These are phyloP conservation scores for Yamagishiella unicocca DNA, from an alignment of 139 green algal genomes.

Conservation along the genomic window DNA sequence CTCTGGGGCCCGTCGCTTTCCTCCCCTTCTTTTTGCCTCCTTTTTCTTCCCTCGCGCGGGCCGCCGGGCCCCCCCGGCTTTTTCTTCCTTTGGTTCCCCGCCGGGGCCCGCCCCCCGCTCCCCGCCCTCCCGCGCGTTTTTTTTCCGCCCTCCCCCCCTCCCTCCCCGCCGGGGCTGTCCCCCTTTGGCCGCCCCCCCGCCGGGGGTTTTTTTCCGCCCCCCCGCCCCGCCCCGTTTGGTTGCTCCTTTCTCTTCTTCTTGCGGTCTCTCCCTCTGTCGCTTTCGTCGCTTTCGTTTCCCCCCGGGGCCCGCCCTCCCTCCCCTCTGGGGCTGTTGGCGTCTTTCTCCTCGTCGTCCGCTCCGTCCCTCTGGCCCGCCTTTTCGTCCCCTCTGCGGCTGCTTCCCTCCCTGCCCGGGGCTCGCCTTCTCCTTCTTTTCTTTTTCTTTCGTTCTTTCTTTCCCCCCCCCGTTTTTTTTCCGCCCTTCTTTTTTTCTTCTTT, in stretches of 20 bases:
- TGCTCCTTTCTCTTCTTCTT: too few relatives aligned
- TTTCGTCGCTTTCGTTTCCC: not conserved
- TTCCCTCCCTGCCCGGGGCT: not conserved
- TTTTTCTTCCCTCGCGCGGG: not conserved
- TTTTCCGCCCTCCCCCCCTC: not conserved
- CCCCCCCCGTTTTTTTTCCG: not conserved
- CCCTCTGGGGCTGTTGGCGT: not conserved
- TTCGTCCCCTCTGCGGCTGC: not conserved
- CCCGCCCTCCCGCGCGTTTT: too few relatives aligned
- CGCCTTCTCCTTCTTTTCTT: not conserved
- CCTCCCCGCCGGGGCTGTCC: not conserved
- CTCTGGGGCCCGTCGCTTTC: too few relatives aligned
- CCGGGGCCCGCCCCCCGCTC: too few relatives aligned
- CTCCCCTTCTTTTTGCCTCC: not conserved
- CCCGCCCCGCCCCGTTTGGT: too few relatives aligned
- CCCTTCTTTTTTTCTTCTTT: not conserved
- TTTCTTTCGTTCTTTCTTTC: not conserved
- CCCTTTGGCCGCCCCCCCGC: not conserved
- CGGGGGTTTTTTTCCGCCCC: not conserved
- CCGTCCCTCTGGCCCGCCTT: not conserved
- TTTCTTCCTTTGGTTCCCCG: too few relatives aligned
- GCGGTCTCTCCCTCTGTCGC: not conserved
- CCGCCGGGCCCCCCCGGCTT: too few relatives aligned
- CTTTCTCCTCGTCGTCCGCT: not conserved
- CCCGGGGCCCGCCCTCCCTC: not conserved